Conservation (phyloP, 306 rosid genomes). For the Pyrus communis region DNA sequence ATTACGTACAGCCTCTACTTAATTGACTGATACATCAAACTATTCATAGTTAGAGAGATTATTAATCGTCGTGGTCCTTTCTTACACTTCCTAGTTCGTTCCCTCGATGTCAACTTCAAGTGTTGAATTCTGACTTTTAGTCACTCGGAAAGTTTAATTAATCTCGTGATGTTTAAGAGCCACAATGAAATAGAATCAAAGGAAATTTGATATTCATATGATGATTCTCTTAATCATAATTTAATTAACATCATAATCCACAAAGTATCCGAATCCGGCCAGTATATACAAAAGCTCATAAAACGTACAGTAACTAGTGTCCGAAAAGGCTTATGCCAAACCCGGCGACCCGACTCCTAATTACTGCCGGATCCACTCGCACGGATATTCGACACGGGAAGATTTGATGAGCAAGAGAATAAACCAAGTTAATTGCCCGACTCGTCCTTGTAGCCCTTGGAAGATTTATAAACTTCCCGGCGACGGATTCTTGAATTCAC, state of each 20-base stretch:
- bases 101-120: neutral
- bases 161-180: neutral
- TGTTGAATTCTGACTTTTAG: neutral
- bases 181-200: neutral
- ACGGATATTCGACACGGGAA: neutral
- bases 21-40: neutral
- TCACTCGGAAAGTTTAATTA: neutral
- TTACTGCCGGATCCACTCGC: neutral
- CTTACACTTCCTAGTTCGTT: neutral
- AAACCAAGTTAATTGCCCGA: neutral
- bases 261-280: neutral
- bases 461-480: neutral
- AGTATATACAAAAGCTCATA: neutral
- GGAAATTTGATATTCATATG: neutral
- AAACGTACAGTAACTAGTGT: neutral
- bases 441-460: neutral
- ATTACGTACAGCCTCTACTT: neutral
- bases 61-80: neutral
- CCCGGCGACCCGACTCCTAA: slow-evolving; percentile 1
- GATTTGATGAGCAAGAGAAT: neutral
- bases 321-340: neutral
- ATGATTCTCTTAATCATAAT: neutral
- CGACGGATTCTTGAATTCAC: neutral
- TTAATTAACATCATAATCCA: neutral
- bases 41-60: neutral